Evolutionary conservation across 2,329 filamentous ascomycete genomes (phyloP).

Genomic region (Aspergillus sojae): DNA sequence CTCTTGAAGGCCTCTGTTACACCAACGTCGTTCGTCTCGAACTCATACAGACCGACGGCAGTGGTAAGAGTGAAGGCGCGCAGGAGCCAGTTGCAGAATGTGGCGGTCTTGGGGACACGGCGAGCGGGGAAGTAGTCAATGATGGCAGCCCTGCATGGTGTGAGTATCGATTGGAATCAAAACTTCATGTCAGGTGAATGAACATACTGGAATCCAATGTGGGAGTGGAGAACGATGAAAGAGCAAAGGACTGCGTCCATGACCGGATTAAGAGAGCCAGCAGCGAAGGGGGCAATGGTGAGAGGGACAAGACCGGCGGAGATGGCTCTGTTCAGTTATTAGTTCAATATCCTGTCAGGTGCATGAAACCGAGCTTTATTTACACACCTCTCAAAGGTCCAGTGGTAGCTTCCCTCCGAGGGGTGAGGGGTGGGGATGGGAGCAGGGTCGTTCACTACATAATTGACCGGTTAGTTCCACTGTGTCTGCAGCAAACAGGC

Average conservation of each 20-base stretch:
- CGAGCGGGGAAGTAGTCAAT: conserved; percentile 85
- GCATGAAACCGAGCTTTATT: neutral
- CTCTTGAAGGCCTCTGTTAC: conserved; percentile 86
- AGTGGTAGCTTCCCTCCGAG: conserved; percentile 94
- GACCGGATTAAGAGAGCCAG: conserved; percentile 85
- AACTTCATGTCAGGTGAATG: neutral
- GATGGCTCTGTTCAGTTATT: conserved; percentile 60
- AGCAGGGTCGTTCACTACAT: conserved; percentile 80
- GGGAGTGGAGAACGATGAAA: conserved; percentile 84
- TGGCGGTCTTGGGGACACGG: conserved; percentile 68
- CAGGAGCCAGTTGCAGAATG: conserved; percentile 74
- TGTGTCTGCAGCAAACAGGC: neutral
- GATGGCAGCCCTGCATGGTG: conserved; percentile 63
- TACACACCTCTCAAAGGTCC: conserved; percentile 80
- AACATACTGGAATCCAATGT: conserved; percentile 85
- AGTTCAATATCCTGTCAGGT: conserved; percentile 3
- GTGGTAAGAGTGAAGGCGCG: conserved; percentile 78
- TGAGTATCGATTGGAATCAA: conserved; percentile 16
- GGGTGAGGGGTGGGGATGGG: conserved; percentile 72
- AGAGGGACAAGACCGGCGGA: conserved; percentile 82
- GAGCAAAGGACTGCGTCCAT: conserved; percentile 85
- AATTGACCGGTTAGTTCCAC: conserved; percentile 17
- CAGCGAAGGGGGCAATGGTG: conserved; percentile 86
- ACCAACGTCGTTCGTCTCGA: conserved; percentile 98
- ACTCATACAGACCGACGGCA: conserved; percentile 91